phyloP scores from a whole-genome alignment of 2,329 filamentous ascomycete genomes.

The Trichoderma cornu-damae region DNA sequence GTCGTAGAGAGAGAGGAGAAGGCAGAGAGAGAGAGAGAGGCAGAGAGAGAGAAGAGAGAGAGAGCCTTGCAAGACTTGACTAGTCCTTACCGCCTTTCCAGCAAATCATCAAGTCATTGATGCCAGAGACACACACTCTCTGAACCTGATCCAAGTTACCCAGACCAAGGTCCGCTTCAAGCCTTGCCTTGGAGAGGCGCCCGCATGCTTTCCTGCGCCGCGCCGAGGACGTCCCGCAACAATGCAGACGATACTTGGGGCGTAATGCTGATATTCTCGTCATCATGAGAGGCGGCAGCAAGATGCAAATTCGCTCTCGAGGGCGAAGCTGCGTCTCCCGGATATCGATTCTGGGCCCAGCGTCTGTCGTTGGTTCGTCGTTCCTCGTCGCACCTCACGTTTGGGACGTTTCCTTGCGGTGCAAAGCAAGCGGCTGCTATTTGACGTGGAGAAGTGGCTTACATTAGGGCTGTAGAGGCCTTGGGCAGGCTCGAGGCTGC shows the following conservation, averaged over 20 bases:
- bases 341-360: background rate
- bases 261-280: background rate
- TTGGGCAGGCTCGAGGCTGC: background rate
- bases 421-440: background rate
- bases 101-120: background rate
- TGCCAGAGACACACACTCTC: background rate
- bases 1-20: too few species aligned
- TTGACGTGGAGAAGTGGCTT: background rate
- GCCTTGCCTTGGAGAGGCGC: background rate
- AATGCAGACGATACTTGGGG: background rate
- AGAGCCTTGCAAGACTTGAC: background rate
- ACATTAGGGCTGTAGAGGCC: background rate
- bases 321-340: background rate
- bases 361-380: background rate
- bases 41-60: too few species aligned
- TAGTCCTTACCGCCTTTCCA: constrained; percentile 3
- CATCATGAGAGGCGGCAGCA: background rate
- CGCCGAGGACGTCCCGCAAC: background rate
- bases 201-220: background rate
- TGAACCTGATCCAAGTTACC: background rate
- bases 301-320: background rate
- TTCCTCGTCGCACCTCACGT: too few species aligned
- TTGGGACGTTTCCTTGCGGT: background rate
- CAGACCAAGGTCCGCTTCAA: background rate
- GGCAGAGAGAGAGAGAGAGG: too few species aligned